These are phyloP conservation scores for Silene vulgaris DNA, from an alignment of 179 eudicot species.

Conservation along the genomic window DNA sequence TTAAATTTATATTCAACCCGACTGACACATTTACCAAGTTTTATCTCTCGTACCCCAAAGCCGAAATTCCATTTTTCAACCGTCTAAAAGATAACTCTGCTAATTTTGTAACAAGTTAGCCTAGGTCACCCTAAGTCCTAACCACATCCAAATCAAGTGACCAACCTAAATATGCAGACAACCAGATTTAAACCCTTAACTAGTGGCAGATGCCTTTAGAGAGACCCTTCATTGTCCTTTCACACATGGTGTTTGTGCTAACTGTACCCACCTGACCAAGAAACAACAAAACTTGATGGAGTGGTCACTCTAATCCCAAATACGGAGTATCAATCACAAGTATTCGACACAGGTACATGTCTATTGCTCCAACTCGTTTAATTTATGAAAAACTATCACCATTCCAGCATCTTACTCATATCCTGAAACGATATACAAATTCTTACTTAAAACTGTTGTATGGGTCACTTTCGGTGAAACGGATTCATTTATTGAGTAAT, in stretches of 20 bases:
- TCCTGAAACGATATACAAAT: too few relatives aligned
- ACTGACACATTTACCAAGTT: too few relatives aligned
- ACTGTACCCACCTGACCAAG: not conserved
- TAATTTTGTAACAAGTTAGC: not conserved
- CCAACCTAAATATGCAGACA: not conserved
- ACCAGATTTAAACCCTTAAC: not conserved
- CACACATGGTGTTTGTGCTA: slow-evolving; percentile 4
- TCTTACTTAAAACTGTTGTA: too few relatives aligned
- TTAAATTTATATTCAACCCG: too few relatives aligned
- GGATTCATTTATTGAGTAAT: too few relatives aligned
- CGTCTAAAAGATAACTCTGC: too few relatives aligned
- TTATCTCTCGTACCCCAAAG: too few relatives aligned
- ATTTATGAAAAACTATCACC: too few relatives aligned
- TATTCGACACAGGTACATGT: not conserved
- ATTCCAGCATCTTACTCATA: too few relatives aligned
- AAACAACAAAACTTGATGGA: not conserved
- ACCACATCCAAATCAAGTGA: not conserved
- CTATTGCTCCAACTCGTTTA: not conserved
- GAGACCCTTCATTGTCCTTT: not conserved
- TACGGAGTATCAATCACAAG: not conserved
- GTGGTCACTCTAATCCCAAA: not conserved
- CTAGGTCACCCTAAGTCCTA: not conserved
- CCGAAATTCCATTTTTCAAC: too few relatives aligned
- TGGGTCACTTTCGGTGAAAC: too few relatives aligned
- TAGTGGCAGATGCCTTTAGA: too few relatives aligned